Evolutionary conservation across 352 stramenopile genomes (phyloP).

Genomic region (Blastocystis sp.): DNA sequence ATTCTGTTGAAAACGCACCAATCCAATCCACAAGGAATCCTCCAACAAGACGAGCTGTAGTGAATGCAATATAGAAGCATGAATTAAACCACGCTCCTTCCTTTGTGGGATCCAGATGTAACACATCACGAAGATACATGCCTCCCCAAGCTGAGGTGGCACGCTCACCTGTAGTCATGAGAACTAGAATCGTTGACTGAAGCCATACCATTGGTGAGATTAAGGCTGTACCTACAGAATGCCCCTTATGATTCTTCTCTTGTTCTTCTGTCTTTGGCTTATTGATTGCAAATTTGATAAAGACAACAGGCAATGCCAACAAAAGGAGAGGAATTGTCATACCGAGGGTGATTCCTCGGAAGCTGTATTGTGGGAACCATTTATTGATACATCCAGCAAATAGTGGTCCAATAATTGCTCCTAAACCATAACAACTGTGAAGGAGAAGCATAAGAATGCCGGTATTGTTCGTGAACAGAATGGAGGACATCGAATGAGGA

Average conservation of each 20-base stretch:
- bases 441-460: slow-evolving; percentile 61
- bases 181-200: background rate
- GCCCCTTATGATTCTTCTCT: background rate
- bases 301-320: background rate
- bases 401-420: slow-evolving; percentile 53
- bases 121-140: slow-evolving; percentile 59
- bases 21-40: slow-evolving; percentile 53
- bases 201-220: slow-evolving; percentile 64
- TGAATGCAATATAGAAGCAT: slow-evolving; percentile 63
- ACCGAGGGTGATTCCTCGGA: slow-evolving; percentile 31
- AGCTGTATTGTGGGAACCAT: slow-evolving; percentile 45
- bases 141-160: slow-evolving; percentile 52
- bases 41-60: slow-evolving; percentile 21
- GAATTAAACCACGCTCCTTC: slow-evolving; percentile 67
- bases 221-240: background rate
- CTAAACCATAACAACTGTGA: slow-evolving; percentile 63
- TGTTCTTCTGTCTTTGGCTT: slow-evolving; percentile 38
- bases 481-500: slow-evolving; percentile 16
- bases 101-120: slow-evolving; percentile 57
- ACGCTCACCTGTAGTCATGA: slow-evolving; percentile 63
- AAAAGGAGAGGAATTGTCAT: slow-evolving; percentile 27
- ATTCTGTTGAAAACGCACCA: slow-evolving; percentile 25
- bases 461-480: slow-evolving; percentile 63
- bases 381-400: slow-evolving; percentile 27
- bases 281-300: slow-evolving; percentile 50